Evolutionary conservation across 257 asterid genomes (phyloP), one percentile per base, ranked within the genome.

Genomic region (Voacanga thouarsii): DNA sequence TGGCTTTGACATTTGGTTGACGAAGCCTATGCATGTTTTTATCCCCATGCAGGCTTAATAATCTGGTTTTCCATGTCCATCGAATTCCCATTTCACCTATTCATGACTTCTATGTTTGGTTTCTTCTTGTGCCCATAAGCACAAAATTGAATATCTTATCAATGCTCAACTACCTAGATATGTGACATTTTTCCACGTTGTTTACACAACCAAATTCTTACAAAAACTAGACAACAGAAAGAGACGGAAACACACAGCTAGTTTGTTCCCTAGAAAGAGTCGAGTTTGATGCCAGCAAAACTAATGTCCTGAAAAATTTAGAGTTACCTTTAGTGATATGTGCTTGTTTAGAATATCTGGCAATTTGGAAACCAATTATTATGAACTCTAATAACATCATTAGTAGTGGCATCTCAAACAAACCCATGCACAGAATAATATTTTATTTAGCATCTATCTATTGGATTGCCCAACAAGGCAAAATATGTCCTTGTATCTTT

Each of bases 241-340:
- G 72, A 79, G 71, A 76, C 73, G 86, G 88, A 83, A 82, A 63
- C 88, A 85, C 82, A 82, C 85, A 77, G 78, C 79, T 71, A 76
- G 78, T 59, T 80, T 86, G 96, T 83, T 82, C 89, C 93, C 93
- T 75, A 69, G 69, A 82, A 87, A 83, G 88, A 71, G 83, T 86
- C 84, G 83, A 82, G 79, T 79, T 84, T 85, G 81, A 77, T 81
- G 88, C 88, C 82, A 68, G 43, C 66, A 79, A 75, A 81, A 81
- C 80, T 78, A 45, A 30, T 69, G 37, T 70, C 41, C 59, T 59
- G 18, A 30, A 64, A 67, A 64, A 74, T 59, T 76, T 51, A 39
- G 77, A 65, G 69, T 51, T 55, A 66, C 79, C 71, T 74, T 37
- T 74, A 44, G 44, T 44, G 69, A 76, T 60, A 50, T 78, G 80